Evolutionary conservation across 257 asterid genomes (phyloP), one percentile per base, ranked within the genome.

Genomic region (Lavandula angustifolia): DNA sequence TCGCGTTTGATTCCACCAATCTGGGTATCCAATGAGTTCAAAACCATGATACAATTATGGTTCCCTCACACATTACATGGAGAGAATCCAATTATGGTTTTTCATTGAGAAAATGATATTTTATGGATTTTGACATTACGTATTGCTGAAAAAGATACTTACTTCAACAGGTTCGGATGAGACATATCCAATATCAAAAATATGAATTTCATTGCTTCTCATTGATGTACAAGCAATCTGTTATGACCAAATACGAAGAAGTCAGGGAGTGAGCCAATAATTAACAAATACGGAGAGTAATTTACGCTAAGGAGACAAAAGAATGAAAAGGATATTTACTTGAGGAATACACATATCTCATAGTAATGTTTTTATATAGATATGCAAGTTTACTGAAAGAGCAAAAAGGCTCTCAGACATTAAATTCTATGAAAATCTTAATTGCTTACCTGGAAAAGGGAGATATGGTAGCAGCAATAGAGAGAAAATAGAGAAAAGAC

Each of bases 171-270:
- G 98, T 73, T 86, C 86, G 16, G 88, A 74, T 59, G 98, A 86
- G 75, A 81, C 62, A 67, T 80, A 88, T 44, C 98, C 98, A 68
- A 92, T 81, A 78, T 92, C 98, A 61, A 64, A 92, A 42, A 92
- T 82, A 65, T 64, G 73, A 69, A 92, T 74, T 58, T 82, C 86
- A 52, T 86, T 77, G 67, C 95, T 85, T 76, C 71, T 82, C 72
- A 69, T 76, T 66, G 98, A 88, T 47, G 90, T 79, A 67, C 95
- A 88, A 9, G 92, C 98, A 76, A 91, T 79, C 98, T 91, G 83
- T 11, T 57, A 55, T 47, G 59, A 51, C 46, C 50, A 56, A 69
- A 42, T n/a, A 54, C 47, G 49, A 34, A 69, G 1, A 71, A 2
- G 43, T 65, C 9, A 61, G 54, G 35, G 54, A 66, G 48, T 33